These are phyloP conservation scores for Cryptococcus wingfieldii DNA, from an alignment of 1,284 basidiomycete species.

Conservation along the genomic window DNA sequence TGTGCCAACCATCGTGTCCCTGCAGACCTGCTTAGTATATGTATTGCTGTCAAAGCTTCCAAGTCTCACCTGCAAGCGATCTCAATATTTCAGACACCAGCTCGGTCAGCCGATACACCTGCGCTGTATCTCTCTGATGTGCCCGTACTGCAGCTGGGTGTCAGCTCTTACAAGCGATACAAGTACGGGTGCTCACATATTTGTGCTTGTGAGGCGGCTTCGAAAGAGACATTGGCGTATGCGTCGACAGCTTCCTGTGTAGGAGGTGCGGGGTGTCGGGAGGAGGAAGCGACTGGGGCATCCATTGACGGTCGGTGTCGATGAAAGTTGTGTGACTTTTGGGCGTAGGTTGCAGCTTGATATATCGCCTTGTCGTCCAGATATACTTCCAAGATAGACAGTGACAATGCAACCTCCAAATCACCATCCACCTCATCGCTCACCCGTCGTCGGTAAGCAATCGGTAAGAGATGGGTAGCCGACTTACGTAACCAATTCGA, in stretches of 20 bases:
- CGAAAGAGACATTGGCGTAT: slow-evolving; percentile 26
- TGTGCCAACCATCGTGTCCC: slow-evolving; percentile 81
- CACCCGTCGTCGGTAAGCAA: too few relatives aligned
- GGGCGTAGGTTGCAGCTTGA: neutral
- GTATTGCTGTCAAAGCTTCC: neutral
- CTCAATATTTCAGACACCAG: slow-evolving; percentile 70
- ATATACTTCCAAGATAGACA: too few relatives aligned
- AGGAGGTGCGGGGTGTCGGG: slow-evolving; percentile 7
- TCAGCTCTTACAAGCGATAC: neutral
- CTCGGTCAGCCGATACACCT: slow-evolving; percentile 68
- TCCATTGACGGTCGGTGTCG: slow-evolving; percentile 4
- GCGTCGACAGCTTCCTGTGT: slow-evolving; percentile 1
- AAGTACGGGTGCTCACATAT: slow-evolving; percentile 59
- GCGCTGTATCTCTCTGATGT: slow-evolving; percentile 76
- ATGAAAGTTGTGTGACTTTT: neutral
- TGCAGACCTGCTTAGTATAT: slow-evolving; percentile 35
- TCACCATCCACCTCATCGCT: too few relatives aligned
- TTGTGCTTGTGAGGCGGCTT: slow-evolving; percentile 61
- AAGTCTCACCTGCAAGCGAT: slow-evolving; percentile 64
- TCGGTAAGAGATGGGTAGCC: neutral
- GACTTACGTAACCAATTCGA: neutral
- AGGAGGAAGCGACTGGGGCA: slow-evolving; percentile 14
- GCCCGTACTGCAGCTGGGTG: slow-evolving; percentile 62
- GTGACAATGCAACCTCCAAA: too few relatives aligned
- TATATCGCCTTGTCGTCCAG: too few relatives aligned